A percentile compares a stretch with the other conserved stretches of the same genome.
Evolutionary conservation across 495 filamentous ascomycete genomes (phyloP).

Genomic region (Pseudomonodictys pantanalensis): DNA sequence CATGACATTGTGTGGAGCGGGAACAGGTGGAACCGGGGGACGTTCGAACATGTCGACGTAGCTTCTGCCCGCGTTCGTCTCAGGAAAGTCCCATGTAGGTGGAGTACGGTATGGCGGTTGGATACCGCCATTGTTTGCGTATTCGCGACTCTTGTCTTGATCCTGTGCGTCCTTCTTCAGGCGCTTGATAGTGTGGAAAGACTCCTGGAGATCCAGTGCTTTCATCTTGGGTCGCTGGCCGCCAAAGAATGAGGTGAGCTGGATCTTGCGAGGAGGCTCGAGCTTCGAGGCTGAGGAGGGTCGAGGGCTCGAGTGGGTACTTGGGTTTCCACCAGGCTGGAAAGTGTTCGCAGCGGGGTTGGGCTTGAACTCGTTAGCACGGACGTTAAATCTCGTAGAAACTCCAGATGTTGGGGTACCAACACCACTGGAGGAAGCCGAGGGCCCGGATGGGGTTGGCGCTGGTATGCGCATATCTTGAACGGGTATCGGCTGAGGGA

Average conservation of each 20-base stretch:
- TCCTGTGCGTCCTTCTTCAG: conserved; percentile 56
- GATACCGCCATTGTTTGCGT: conserved; percentile 67
- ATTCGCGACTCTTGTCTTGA: conserved; percentile 49
- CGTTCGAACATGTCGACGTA: conserved; percentile 77
- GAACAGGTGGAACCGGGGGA: conserved; percentile 52
- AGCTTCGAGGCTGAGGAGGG: conserved; percentile 42
- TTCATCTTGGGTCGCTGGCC: conserved; percentile 59
- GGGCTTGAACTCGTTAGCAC: conserved; percentile 79
- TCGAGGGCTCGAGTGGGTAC: conserved; percentile 63
- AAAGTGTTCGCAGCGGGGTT: conserved; percentile 75
- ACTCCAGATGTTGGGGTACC: conserved; percentile 52
- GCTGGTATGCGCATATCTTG: conserved; percentile 47
- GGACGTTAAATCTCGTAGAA: conserved; percentile 73
- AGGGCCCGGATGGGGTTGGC: conserved; percentile 49
- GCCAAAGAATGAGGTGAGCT: conserved; percentile 30
- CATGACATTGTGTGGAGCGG: conserved; percentile 62
- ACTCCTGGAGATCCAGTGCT: conserved; percentile 59
- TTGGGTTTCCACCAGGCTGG: conserved; percentile 64
- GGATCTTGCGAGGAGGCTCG: conserved; percentile 50
- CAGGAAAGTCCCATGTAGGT: conserved; percentile 70
- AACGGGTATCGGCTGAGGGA: conserved; percentile 57
- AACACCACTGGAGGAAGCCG: conserved; percentile 43
- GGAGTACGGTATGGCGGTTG: conserved; percentile 71
- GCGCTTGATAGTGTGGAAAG: conserved; percentile 73
- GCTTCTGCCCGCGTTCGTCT: conserved; percentile 62